Evolutionary conservation across 129 eudicot genomes (phyloP), one percentile per base, ranked within the genome.

Genomic region (Escallonia herrerae): DNA sequence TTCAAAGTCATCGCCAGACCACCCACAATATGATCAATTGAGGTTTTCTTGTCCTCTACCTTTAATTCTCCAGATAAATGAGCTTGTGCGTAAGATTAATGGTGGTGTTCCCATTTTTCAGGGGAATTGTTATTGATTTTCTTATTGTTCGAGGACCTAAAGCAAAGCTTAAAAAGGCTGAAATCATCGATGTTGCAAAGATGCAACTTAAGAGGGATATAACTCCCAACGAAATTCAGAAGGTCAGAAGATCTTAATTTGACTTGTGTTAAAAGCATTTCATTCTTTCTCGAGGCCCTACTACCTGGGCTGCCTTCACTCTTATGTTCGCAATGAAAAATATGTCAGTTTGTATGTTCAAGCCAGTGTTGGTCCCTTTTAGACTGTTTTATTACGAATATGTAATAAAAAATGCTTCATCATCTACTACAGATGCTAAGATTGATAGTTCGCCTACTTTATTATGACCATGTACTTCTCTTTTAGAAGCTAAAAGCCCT

Each of bases 101-200:
- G 5, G n/a, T 39, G 45, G 9, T 66, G 46, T 81, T 43, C 47
- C 40, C 12, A n/a, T 46, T 43, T 58, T 53, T 33, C 82, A 90
- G 98, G 86, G 80, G 74, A 58, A 64, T 83, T 62, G 96, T 93
- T 47, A 80, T 93, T 68, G 84, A 81, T 79, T 90, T 89, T 60
- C 66, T 88, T 68, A 54, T 75, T 66, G 98, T 84, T 51, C 77
- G 83, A 71, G 95, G 84, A 51, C 91, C 82, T 12, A 74, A 73
- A 68, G 98, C 82, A 58, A 83, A 81, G 77, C 91, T 93, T 39
- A 93, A 82, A 75, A 93, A 80, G 86, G 86, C 87, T 11, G 46
- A 74, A n/a, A 80, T 93, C 54, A 14, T 49, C 41, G 95, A 80
- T 77, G 98, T 96, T 79, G 96, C 89, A 40, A 78, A 76, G 55